Percentiles rank a stretch among this genome's conserved stretches.
These are phyloP conservation scores for Triadica sebifera DNA, from an alignment of 345 rosid species.

Conservation along the genomic window DNA sequence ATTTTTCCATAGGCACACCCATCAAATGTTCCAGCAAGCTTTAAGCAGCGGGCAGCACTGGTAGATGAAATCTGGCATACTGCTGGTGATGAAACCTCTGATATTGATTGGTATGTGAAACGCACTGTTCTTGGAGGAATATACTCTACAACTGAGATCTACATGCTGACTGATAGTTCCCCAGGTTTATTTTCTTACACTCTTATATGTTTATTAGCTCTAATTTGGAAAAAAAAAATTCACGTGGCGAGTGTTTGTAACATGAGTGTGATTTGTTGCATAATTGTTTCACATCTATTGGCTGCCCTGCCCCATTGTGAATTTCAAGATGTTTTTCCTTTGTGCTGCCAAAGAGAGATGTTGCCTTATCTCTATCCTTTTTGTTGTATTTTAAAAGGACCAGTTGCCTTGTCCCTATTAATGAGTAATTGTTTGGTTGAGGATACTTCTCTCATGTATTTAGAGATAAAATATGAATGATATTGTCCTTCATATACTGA, in stretches of 20 bases:
- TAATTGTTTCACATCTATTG: neutral
- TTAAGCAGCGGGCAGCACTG: constrained; percentile 85
- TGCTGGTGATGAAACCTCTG: constrained; percentile 69
- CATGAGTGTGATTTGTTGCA: neutral
- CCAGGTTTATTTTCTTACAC: constrained; percentile 46
- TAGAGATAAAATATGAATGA: constrained; percentile 4
- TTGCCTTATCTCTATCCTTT: neutral
- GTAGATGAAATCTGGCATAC: constrained; percentile 92
- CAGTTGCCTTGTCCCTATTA: neutral
- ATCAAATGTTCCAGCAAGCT: constrained; percentile 65
- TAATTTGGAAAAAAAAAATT: neutral
- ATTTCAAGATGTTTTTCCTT: neutral
- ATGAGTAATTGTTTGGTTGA: neutral
- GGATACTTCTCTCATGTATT: constrained; percentile 10
- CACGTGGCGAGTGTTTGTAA: neutral
- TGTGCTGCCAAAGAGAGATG: neutral
- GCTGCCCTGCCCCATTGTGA: neutral
- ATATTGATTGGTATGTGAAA: constrained; percentile 84
- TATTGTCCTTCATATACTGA: neutral
- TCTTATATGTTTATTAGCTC: neutral
- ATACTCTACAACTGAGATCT: constrained; percentile 90
- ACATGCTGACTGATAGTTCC: constrained; percentile 91
- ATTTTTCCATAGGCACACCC: constrained; percentile 66
- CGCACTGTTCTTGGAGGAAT: constrained; percentile 90
- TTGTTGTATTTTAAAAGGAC: neutral